Conservation (phyloP, 164 flowering plant species). For the Berberis vulgaris region DNA sequence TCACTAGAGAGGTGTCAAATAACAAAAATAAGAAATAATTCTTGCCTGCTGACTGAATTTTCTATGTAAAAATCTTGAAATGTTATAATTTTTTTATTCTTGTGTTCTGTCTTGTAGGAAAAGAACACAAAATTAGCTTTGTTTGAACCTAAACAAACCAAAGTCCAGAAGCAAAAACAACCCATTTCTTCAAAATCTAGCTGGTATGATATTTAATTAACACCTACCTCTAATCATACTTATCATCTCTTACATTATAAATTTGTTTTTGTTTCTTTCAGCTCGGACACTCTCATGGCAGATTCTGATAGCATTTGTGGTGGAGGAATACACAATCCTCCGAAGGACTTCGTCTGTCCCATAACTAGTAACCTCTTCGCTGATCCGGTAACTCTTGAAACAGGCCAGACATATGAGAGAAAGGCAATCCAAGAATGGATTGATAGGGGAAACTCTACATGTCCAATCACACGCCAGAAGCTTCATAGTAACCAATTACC, state of each 20-base stretch:
- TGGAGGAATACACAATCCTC: constrained; percentile 43
- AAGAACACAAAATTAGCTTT: constrained; percentile 31
- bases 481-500: constrained; percentile 57
- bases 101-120: constrained; percentile 38
- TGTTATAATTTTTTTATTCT: neutral
- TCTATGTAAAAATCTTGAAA: constrained; percentile 20
- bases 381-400: constrained; percentile 84
- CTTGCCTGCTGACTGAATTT: constrained; percentile 22
- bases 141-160: constrained; percentile 25
- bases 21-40: neutral
- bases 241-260: constrained; percentile 1
- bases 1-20: constrained; percentile 10
- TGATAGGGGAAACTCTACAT: constrained; percentile 64
- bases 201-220: constrained; percentile 24
- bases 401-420: constrained; percentile 84
- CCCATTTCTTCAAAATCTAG: constrained; percentile 30
- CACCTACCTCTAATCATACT: neutral
- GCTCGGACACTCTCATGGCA: constrained; percentile 39
- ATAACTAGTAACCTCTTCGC: constrained; percentile 60
- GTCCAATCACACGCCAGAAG: constrained; percentile 77
- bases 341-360: constrained; percentile 83
- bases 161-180: constrained; percentile 26
- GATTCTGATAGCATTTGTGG: constrained; percentile 29
- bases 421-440: constrained; percentile 80
- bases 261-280: constrained; percentile 17